Percentiles rank a stretch among this genome's conserved stretches.
phyloP scores from a whole-genome alignment of 805 yeast species.

The Candida adriatica region DNA sequence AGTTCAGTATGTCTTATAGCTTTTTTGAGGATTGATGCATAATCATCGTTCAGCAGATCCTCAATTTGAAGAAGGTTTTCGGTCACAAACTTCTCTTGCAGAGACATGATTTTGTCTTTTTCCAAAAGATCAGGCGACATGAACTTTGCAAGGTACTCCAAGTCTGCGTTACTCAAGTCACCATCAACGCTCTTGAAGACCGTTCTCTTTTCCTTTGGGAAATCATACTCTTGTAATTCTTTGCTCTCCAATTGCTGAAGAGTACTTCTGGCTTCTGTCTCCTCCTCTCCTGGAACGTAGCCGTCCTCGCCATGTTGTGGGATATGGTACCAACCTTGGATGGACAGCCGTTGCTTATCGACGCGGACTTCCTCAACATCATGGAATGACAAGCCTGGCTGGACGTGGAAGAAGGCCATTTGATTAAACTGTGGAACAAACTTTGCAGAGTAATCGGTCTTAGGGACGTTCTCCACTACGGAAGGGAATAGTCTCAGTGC shows the following conservation, averaged over 20 bases:
- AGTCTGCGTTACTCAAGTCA: slow-evolving; percentile 37
- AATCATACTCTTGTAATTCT: slow-evolving; percentile 71
- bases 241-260: slow-evolving; percentile 73
- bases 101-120: slow-evolving; percentile 29
- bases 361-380: slow-evolving; percentile 96
- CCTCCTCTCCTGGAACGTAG: slow-evolving; percentile 71
- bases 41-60: slow-evolving; percentile 52
- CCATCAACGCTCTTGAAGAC: slow-evolving; percentile 14
- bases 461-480: slow-evolving; percentile 83
- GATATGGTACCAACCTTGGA: slow-evolving; percentile 98
- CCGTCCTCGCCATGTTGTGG: slow-evolving; percentile 94
- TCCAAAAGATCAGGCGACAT: slow-evolving; percentile 49
- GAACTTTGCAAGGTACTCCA: slow-evolving; percentile 42
- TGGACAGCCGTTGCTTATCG: slow-evolving; percentile 83
- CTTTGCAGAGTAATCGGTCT: slow-evolving; percentile 60
- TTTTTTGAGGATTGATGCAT: slow-evolving; percentile 39
- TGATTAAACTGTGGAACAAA: slow-evolving; percentile 93
- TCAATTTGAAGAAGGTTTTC: slow-evolving; percentile 66
- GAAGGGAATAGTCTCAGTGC: slow-evolving; percentile 82
- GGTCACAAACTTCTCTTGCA: slow-evolving; percentile 50
- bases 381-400: slow-evolving; percentile 94
- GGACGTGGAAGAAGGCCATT: slow-evolving; percentile 90
- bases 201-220: slow-evolving; percentile 57
- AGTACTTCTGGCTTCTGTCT: slow-evolving; percentile 66
- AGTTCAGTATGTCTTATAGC: slow-evolving; percentile 53